phyloP scores from a whole-genome alignment of 768 basidiomycete genomes.

The Hortiboletus flavorubellus region DNA sequence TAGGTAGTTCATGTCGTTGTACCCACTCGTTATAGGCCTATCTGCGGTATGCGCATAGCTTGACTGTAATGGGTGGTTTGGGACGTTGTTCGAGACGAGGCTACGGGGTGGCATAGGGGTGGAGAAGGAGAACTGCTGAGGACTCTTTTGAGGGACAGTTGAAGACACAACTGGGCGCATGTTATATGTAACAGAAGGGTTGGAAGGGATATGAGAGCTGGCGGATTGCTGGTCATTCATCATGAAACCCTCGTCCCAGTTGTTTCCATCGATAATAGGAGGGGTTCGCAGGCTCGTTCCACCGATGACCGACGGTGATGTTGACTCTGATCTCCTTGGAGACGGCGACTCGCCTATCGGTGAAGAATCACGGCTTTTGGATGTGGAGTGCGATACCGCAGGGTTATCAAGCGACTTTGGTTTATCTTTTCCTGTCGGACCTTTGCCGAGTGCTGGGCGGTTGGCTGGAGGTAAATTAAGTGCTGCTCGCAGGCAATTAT shows the following conservation, averaged over 20 bases:
- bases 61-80: slow-evolving; percentile 35
- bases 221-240: slow-evolving; percentile 43
- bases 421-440: slow-evolving; percentile 85
- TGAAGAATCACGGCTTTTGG: slow-evolving; percentile 63
- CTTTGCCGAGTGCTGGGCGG: slow-evolving; percentile 72
- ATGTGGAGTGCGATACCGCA: slow-evolving; percentile 36
- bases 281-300: slow-evolving; percentile 33
- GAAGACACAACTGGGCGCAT: slow-evolving; percentile 43
- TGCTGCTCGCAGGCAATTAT: slow-evolving; percentile 64
- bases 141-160: slow-evolving; percentile 44
- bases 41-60: slow-evolving; percentile 50
- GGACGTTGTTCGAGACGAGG: slow-evolving; percentile 40
- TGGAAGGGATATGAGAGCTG: slow-evolving; percentile 34
- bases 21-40: slow-evolving; percentile 45
- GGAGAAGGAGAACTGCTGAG: slow-evolving; percentile 42
- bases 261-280: slow-evolving; percentile 45
- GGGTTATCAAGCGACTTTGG: slow-evolving; percentile 49
- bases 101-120: slow-evolving; percentile 42
- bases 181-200: slow-evolving; percentile 44
- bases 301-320: slow-evolving; percentile 34
- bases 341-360: slow-evolving; percentile 54
- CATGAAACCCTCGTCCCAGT: slow-evolving; percentile 58
- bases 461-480: slow-evolving; percentile 72
- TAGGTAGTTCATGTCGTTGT: slow-evolving; percentile 46
- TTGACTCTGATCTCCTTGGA: slow-evolving; percentile 36